Percentiles rank a stretch among this genome's conserved stretches.
These are phyloP conservation scores for Pichia sp. DNA, from an alignment of 1,139 yeast species.

Conservation along the genomic window DNA sequence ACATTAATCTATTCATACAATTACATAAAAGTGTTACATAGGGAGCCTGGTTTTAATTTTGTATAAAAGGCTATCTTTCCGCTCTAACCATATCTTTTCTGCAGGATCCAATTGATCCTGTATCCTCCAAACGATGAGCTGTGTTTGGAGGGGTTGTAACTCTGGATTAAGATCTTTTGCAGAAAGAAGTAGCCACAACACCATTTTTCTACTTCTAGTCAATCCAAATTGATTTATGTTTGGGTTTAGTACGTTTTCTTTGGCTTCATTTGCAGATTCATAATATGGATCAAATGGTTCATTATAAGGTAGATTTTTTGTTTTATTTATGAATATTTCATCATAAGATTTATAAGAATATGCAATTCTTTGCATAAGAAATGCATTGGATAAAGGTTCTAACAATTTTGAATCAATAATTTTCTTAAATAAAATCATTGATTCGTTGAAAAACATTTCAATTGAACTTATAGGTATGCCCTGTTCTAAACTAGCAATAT, in stretches of 20 bases:
- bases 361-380: slow-evolving; percentile 33
- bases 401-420: slow-evolving; percentile 37
- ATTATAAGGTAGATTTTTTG: neutral
- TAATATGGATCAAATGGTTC: slow-evolving; percentile 17
- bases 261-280: slow-evolving; percentile 36
- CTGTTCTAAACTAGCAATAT: slow-evolving; percentile 11
- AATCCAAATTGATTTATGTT: slow-evolving; percentile 43
- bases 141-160: slow-evolving; percentile 22
- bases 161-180: slow-evolving; percentile 42
- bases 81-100: slow-evolving; percentile 7
- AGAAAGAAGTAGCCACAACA: slow-evolving; percentile 72
- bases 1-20: neutral
- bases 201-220: slow-evolving; percentile 63
- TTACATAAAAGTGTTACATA: neutral
- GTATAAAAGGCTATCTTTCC: slow-evolving; percentile 3
- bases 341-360: slow-evolving; percentile 37
- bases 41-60: slow-evolving; percentile 2
- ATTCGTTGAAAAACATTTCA: slow-evolving; percentile 41
- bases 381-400: slow-evolving; percentile 37
- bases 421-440: slow-evolving; percentile 43
- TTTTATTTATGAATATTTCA: neutral
- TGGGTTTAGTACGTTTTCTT: slow-evolving; percentile 29
- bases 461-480: neutral
- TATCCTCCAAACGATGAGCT: slow-evolving; percentile 20
- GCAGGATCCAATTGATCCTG: slow-evolving; percentile 15